These are phyloP conservation scores for Onygenales sp. DNA, from an alignment of 2,329 filamentous ascomycete genomes.

Conservation along the genomic window DNA sequence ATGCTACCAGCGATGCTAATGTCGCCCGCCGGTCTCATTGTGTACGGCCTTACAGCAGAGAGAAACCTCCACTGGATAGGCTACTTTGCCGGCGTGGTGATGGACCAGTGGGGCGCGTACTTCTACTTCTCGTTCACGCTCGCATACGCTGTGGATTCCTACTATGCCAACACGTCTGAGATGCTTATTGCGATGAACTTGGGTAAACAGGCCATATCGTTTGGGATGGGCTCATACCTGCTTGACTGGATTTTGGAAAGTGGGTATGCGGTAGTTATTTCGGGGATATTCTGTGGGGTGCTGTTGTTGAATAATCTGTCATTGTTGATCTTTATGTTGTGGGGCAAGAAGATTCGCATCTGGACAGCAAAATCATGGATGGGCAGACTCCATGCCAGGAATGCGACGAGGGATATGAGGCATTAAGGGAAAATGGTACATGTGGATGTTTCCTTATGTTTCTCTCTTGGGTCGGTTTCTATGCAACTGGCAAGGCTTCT, in stretches of 20 bases:
- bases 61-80: constrained; percentile 24
- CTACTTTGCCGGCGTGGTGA: constrained; percentile 43
- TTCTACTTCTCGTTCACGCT: constrained; percentile 51
- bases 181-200: constrained; percentile 54
- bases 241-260: constrained; percentile 41
- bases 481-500: too few species aligned
- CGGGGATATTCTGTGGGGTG: constrained; percentile 41
- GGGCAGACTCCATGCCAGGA: constrained; percentile 35
- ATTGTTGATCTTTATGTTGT: constrained; percentile 42
- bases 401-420: constrained; percentile 22
- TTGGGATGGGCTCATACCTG: constrained; percentile 43
- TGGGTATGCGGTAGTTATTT: constrained; percentile 45
- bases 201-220: constrained; percentile 49
- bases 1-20: constrained; percentile 22
- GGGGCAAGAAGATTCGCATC: constrained; percentile 41
- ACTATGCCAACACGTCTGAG: constrained; percentile 50
- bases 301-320: constrained; percentile 42
- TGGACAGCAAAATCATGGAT: constrained; percentile 40
- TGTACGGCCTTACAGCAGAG: constrained; percentile 24
- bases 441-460: not conserved
- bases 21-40: constrained; percentile 21
- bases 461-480: too few species aligned
- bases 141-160: constrained; percentile 52
- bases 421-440: constrained; percentile 12
- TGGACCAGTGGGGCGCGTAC: constrained; percentile 42